phyloP scores from a whole-genome alignment of 1,284 basidiomycete species.

The Pseudozyma hubeiensis region DNA sequence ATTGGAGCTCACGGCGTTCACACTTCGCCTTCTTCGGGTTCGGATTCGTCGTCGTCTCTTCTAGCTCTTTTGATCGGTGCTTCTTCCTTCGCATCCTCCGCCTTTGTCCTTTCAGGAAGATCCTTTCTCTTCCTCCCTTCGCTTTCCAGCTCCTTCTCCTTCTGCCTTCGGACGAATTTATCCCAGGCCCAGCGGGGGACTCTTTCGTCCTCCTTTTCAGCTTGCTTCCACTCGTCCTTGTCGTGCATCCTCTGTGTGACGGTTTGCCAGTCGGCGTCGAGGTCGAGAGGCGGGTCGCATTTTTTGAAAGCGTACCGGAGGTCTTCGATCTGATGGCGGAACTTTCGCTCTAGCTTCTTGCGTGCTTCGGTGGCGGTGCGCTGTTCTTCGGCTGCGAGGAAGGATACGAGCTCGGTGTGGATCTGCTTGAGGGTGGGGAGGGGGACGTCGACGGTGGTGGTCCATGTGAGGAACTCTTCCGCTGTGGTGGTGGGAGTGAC shows the following conservation, averaged over 20 bases:
- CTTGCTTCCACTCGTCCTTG: slow-evolving; percentile 41
- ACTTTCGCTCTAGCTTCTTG: slow-evolving; percentile 84
- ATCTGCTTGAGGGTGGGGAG: slow-evolving; percentile 27
- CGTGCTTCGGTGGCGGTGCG: slow-evolving; percentile 72
- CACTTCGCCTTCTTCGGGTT: slow-evolving; percentile 50
- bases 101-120: neutral
- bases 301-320: slow-evolving; percentile 94
- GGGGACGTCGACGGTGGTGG: slow-evolving; percentile 12
- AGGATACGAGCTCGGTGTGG: slow-evolving; percentile 23
- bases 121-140: slow-evolving; percentile 31
- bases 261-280: slow-evolving; percentile 40
- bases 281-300: slow-evolving; percentile 75
- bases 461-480: slow-evolving; percentile 73
- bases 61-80: slow-evolving; percentile 7
- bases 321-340: slow-evolving; percentile 91
- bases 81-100: neutral
- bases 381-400: slow-evolving; percentile 31
- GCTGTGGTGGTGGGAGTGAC: slow-evolving; percentile 69
- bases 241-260: slow-evolving; percentile 24
- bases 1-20: slow-evolving; percentile 1
- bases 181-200: slow-evolving; percentile 60
- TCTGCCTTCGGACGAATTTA: slow-evolving; percentile 60
- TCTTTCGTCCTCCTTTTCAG: slow-evolving; percentile 46
- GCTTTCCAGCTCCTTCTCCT: slow-evolving; percentile 38
- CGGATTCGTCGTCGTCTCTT: slow-evolving; percentile 25